These are phyloP conservation scores for Kodamaea hsintzibuensis DNA, from an alignment of 805 yeast species.

Conservation along the genomic window DNA sequence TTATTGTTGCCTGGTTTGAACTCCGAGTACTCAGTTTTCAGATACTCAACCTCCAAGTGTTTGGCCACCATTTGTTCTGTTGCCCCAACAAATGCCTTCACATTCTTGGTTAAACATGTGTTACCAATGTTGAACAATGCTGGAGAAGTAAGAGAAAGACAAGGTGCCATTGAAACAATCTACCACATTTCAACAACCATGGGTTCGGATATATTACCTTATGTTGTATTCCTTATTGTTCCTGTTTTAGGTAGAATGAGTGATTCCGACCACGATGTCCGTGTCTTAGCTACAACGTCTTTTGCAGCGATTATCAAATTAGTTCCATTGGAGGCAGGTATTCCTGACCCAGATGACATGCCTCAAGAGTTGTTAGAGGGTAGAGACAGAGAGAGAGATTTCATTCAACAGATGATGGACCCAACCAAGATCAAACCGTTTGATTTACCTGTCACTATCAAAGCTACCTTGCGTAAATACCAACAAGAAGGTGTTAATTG, in stretches of 20 bases:
- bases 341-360: constrained; percentile 91
- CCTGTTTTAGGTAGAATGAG: constrained; percentile 98
- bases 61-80: constrained; percentile 76
- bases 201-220: constrained; percentile 90
- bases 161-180: constrained; percentile 91
- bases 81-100: constrained; percentile 69
- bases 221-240: constrained; percentile 91
- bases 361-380: constrained; percentile 81
- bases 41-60: constrained; percentile 90
- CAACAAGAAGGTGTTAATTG: constrained; percentile 99
- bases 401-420: constrained; percentile 97
- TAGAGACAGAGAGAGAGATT: constrained; percentile 91
- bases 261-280: constrained; percentile 85
- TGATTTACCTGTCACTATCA: constrained; percentile 84
- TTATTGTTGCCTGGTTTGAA: constrained; percentile 55
- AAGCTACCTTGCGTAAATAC: constrained; percentile 89
- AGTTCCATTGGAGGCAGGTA: constrained; percentile 97
- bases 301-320: constrained; percentile 94
- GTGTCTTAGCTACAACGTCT: constrained; percentile 89
- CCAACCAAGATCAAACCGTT: constrained; percentile 87
- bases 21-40: constrained; percentile 75
- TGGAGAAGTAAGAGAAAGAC: constrained; percentile 67
- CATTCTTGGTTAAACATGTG: constrained; percentile 72
- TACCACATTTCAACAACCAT: constrained; percentile 81
- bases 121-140: constrained; percentile 83